These are phyloP conservation scores for Pseudogymnoascus sp. DNA, from an alignment of 2,329 filamentous ascomycete genomes.

Conservation along the genomic window DNA sequence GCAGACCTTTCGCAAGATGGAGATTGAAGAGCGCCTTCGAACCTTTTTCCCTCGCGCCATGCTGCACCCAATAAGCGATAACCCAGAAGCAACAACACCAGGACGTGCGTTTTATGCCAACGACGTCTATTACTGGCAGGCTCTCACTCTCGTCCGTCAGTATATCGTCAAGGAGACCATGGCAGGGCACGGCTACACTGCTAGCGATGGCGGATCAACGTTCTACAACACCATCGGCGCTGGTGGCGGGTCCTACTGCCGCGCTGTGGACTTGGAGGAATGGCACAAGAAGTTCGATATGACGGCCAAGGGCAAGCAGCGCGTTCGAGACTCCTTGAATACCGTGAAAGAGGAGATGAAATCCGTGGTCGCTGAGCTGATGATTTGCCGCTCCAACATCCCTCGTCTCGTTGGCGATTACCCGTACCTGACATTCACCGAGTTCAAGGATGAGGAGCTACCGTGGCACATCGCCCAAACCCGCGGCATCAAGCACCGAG, in stretches of 20 bases:
- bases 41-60: conserved; percentile 19
- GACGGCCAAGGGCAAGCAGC: conserved; percentile 14
- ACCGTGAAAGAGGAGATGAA: conserved; percentile 15
- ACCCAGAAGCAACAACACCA: conserved; percentile 12
- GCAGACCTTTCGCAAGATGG: conserved; percentile 18
- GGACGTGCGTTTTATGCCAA: conserved; percentile 21
- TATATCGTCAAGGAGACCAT: conserved; percentile 15
- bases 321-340: conserved; percentile 12
- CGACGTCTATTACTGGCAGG: conserved; percentile 25
- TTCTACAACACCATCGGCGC: conserved; percentile 20
- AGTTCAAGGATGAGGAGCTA: conserved; percentile 50
- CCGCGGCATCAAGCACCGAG: not conserved
- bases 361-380: conserved; percentile 14
- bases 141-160: conserved; percentile 20
- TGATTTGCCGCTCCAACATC: conserved; percentile 10
- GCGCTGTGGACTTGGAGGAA: conserved; percentile 7
- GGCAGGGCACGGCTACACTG: conserved; percentile 16
- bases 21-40: conserved; percentile 18
- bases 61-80: conserved; percentile 13
- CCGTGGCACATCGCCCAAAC: conserved; percentile 39
- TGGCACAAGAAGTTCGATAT: conserved; percentile 18
- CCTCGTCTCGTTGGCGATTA: not conserved
- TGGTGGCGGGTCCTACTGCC: conserved; percentile 16
- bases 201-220: conserved; percentile 20
- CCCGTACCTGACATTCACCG: conserved; percentile 53